Conservation (phyloP, 2,329 filamentous ascomycete genomes). For the Phaeophleospora eucalypticola region DNA sequence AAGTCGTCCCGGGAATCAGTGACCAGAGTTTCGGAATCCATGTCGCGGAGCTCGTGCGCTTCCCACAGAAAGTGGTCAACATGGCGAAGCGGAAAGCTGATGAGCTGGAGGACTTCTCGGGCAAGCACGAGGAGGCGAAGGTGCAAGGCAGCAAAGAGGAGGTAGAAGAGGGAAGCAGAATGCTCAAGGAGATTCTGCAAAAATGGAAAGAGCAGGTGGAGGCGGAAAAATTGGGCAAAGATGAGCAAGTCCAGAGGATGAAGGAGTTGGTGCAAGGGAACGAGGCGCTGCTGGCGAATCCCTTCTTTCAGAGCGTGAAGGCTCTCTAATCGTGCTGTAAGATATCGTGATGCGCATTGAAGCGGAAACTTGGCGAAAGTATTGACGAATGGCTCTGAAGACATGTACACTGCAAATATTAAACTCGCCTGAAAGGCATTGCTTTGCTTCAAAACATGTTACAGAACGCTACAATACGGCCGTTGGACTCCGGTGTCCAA, state of each 20-base stretch:
- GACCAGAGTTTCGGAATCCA: slow-evolving; percentile 98
- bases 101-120: slow-evolving; percentile 92
- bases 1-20: slow-evolving; percentile 90
- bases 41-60: slow-evolving; percentile 92
- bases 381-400: too few relatives aligned
- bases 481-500: slow-evolving; percentile 5
- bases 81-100: slow-evolving; percentile 99
- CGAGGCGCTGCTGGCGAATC: slow-evolving; percentile 57
- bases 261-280: slow-evolving; percentile 74
- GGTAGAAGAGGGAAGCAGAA: slow-evolving; percentile 78
- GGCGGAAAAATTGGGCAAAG: slow-evolving; percentile 57
- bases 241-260: slow-evolving; percentile 75
- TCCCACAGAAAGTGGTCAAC: slow-evolving; percentile 93
- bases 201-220: slow-evolving; percentile 73
- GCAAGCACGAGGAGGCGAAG: slow-evolving; percentile 56
- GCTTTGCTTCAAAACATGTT: not conserved
- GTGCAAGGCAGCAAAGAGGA: slow-evolving; percentile 73
- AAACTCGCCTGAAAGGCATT: not conserved
- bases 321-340: slow-evolving; percentile 35
- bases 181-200: slow-evolving; percentile 78
- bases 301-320: slow-evolving; percentile 62
- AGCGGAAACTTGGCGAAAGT: too few relatives aligned
- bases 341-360: not conserved
- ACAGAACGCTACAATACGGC: slow-evolving; percentile 5
- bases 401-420: not conserved